A percentile compares a stretch with the other conserved stretches of the same genome.
These are phyloP conservation scores for Cladorrhinum samala DNA, from an alignment of 495 filamentous ascomycete genomes.

Conservation along the genomic window DNA sequence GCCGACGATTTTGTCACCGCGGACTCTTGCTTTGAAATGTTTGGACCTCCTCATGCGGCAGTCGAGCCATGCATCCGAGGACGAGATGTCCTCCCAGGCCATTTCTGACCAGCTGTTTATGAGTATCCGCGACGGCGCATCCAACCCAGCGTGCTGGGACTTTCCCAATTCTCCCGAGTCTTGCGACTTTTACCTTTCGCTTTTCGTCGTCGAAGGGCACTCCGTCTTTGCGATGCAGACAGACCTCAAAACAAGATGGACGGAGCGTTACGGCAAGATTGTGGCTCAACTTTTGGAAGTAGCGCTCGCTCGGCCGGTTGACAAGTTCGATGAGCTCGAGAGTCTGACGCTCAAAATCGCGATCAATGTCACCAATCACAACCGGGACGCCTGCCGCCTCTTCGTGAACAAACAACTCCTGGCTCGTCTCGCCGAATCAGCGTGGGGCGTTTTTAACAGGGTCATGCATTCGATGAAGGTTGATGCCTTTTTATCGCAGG, in stretches of 20 bases:
- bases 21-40: conserved; percentile 56
- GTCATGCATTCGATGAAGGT: conserved; percentile 39
- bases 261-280: conserved; percentile 32
- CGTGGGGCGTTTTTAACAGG: conserved; percentile 32
- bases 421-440: conserved; percentile 42
- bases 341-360: conserved; percentile 58
- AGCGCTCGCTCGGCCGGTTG: conserved; percentile 26
- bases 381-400: conserved; percentile 54
- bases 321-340: conserved; percentile 30
- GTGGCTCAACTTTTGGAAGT: conserved; percentile 33
- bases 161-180: conserved; percentile 27
- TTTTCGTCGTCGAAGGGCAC: conserved; percentile 38
- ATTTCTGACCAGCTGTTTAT: conserved; percentile 47
- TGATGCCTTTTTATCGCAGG: conserved; percentile 31
- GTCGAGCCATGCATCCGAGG: conserved; percentile 42
- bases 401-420: conserved; percentile 58
- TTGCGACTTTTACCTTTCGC: conserved; percentile 33
- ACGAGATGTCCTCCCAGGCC: conserved; percentile 45
- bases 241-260: conserved; percentile 29
- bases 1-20: conserved; percentile 52
- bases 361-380: conserved; percentile 85
- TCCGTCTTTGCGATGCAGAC: conserved; percentile 38
- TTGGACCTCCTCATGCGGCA: conserved; percentile 55
- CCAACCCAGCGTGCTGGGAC: conserved; percentile 28
- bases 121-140: conserved; percentile 36